phyloP scores from a whole-genome alignment of 495 filamentous ascomycete genomes.

The Hapsidospora chrysogenum region DNA sequence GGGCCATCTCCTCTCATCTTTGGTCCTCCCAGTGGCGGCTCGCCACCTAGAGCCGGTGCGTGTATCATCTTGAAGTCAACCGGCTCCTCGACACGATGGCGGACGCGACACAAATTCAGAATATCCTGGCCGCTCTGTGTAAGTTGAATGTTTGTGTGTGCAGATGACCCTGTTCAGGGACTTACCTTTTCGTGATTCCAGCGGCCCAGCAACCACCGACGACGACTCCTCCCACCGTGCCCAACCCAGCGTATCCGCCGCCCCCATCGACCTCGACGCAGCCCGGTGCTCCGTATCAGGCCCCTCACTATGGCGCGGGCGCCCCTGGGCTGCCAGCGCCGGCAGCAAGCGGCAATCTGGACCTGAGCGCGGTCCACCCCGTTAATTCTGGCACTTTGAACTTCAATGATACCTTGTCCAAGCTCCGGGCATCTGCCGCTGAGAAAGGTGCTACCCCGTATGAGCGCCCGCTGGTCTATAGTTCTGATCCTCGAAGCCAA shows the following conservation, averaged over 20 bases:
- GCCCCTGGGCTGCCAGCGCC: conserved; percentile 48
- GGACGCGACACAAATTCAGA: conserved; percentile 26
- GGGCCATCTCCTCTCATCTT: no score
- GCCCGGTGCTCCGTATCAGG: conserved; percentile 22
- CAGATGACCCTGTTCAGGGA: background rate
- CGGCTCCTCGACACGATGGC: conserved; percentile 15
- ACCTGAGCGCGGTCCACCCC: conserved; percentile 59
- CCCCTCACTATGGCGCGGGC: conserved; percentile 13
- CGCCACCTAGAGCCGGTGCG: background rate
- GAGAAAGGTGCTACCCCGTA: conserved; percentile 47
- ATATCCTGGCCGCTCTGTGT: conserved; percentile 39
- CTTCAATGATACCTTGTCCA: conserved; percentile 55
- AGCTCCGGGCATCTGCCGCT: conserved; percentile 52
- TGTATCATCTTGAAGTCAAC: background rate
- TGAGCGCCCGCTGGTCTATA: conserved; percentile 26
- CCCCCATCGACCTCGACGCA: conserved; percentile 14
- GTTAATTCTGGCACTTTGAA: conserved; percentile 56
- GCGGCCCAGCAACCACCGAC: conserved; percentile 14
- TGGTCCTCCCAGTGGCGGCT: background rate
- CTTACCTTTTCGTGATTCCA: conserved; percentile 4
- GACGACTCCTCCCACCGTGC: conserved; percentile 22
- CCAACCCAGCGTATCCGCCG: conserved; percentile 12
- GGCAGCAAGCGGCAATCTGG: conserved; percentile 48
- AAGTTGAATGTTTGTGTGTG: conserved; percentile 7
- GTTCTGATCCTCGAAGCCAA: conserved; percentile 17